Evolutionary conservation across 106 monocot genomes (phyloP).

Genomic region (Amphibolis antarctica): DNA sequence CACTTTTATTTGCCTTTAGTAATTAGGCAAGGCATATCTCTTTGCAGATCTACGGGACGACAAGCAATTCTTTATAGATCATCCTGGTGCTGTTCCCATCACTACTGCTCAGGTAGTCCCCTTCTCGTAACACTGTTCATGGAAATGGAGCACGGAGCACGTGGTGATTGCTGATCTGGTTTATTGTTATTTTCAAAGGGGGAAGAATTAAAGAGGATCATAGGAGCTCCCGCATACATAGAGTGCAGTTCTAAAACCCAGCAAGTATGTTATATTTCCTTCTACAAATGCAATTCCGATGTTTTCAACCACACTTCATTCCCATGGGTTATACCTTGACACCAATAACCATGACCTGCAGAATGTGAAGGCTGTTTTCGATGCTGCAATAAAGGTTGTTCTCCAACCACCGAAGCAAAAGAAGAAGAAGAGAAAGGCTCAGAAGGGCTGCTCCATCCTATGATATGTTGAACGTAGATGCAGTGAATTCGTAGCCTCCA

Average conservation of each 20-base stretch:
- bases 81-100: slow-evolving; percentile 49
- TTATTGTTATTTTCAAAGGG: background rate
- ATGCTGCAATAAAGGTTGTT: slow-evolving; percentile 69
- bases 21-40: background rate
- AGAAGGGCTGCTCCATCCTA: slow-evolving; percentile 59
- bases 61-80: slow-evolving; percentile 47
- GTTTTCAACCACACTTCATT: background rate
- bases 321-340: background rate
- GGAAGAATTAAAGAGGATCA: slow-evolving; percentile 9
- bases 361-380: slow-evolving; percentile 75
- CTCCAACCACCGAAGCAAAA: slow-evolving; percentile 70
- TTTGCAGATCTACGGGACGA: too few relatives aligned
- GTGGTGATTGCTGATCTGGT: background rate
- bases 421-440: slow-evolving; percentile 44
- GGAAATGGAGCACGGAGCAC: background rate
- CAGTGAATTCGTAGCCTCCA: background rate
- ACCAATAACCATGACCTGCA: slow-evolving; percentile 9
- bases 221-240: slow-evolving; percentile 12
- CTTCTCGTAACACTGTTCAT: background rate
- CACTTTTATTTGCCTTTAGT: background rate
- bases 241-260: slow-evolving; percentile 20
- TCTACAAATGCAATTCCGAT: background rate
- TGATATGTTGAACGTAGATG: slow-evolving; percentile 12
- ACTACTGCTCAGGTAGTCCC: slow-evolving; percentile 34
- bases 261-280: slow-evolving; percentile 5